Evolutionary conservation across 1,284 basidiomycete genomes (phyloP).

Genomic region (Ganoderma meredithae): DNA sequence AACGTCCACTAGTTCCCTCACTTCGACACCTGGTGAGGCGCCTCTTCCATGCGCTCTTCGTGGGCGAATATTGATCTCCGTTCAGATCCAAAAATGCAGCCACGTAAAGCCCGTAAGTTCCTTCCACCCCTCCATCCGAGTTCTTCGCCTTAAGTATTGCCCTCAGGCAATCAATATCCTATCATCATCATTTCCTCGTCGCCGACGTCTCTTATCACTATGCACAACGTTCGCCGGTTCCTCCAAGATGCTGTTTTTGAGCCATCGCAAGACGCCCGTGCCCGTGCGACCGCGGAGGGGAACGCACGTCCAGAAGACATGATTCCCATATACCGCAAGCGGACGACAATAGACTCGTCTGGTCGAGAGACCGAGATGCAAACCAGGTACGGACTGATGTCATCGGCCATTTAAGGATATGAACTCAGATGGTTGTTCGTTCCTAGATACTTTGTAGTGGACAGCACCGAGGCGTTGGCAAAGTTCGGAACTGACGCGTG

Average conservation of each 20-base stretch:
- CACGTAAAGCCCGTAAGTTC: slow-evolving; percentile 66
- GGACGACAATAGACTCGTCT: slow-evolving; percentile 65
- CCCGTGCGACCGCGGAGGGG: slow-evolving; percentile 71
- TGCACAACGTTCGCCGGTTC: slow-evolving; percentile 97
- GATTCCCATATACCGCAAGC: slow-evolving; percentile 82
- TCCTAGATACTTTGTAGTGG: slow-evolving; percentile 82
- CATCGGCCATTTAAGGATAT: neutral
- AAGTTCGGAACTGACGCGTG: slow-evolving; percentile 93
- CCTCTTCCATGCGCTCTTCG: slow-evolving; percentile 4
- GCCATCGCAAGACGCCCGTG: slow-evolving; percentile 77
- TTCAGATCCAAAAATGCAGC: slow-evolving; percentile 60
- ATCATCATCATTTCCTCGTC: slow-evolving; percentile 98
- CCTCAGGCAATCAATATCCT: slow-evolving; percentile 74
- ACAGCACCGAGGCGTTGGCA: slow-evolving; percentile 89
- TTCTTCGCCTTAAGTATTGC: neutral
- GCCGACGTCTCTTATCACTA: slow-evolving; percentile 93
- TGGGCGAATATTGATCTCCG: neutral
- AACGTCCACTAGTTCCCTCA: slow-evolving; percentile 8
- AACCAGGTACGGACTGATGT: slow-evolving; percentile 46
- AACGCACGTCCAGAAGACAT: slow-evolving; percentile 85
- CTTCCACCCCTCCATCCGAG: neutral
- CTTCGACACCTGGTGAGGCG: slow-evolving; percentile 32
- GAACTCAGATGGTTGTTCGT: neutral
- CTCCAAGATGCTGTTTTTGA: slow-evolving; percentile 92
- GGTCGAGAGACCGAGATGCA: slow-evolving; percentile 52